phyloP scores from a whole-genome alignment of 2,329 filamentous ascomycete genomes.

The Sarocladium strictum region DNA sequence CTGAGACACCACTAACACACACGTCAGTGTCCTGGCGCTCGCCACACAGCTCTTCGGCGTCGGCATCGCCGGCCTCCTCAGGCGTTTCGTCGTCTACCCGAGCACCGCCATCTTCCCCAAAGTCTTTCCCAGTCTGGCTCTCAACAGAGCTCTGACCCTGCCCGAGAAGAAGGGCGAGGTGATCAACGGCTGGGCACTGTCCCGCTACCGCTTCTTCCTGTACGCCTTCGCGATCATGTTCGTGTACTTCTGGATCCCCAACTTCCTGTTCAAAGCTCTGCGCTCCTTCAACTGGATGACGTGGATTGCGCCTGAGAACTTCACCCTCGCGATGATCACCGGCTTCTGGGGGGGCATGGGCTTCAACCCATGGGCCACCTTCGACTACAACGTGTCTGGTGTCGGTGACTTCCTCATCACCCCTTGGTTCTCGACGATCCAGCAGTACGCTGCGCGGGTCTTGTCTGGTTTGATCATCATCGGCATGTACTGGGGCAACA shows the following conservation, averaged over 20 bases:
- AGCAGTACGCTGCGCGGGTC: conserved; percentile 26
- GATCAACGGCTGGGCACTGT: conserved; percentile 31
- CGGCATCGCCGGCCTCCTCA: conserved; percentile 44
- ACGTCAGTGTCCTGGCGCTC: not conserved
- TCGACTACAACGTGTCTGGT: conserved; percentile 32
- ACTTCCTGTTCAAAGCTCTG: conserved; percentile 42
- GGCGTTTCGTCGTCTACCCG: conserved; percentile 47
- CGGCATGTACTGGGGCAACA: conserved; percentile 26
- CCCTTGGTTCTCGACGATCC: conserved; percentile 4
- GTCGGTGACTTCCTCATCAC: conserved; percentile 22
- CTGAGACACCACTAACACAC: conserved; percentile 36
- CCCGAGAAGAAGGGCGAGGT: conserved; percentile 32
- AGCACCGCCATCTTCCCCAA: conserved; percentile 46
- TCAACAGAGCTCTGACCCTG: conserved; percentile 35
- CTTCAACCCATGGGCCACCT: conserved; percentile 30
- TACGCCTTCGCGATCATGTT: conserved; percentile 38
- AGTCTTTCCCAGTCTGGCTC: conserved; percentile 39
- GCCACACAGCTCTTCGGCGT: conserved; percentile 44
- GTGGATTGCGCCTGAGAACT: conserved; percentile 45
- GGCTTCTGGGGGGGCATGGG: conserved; percentile 36
- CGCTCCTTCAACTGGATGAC: conserved; percentile 48
- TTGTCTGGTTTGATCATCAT: conserved; percentile 29
- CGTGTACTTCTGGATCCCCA: conserved; percentile 47
- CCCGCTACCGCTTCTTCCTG: conserved; percentile 40
- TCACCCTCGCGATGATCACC: conserved; percentile 31